Evolutionary conservation across 2,329 filamentous ascomycete genomes (phyloP).

Genomic region (Lachnellula subtilissima): DNA sequence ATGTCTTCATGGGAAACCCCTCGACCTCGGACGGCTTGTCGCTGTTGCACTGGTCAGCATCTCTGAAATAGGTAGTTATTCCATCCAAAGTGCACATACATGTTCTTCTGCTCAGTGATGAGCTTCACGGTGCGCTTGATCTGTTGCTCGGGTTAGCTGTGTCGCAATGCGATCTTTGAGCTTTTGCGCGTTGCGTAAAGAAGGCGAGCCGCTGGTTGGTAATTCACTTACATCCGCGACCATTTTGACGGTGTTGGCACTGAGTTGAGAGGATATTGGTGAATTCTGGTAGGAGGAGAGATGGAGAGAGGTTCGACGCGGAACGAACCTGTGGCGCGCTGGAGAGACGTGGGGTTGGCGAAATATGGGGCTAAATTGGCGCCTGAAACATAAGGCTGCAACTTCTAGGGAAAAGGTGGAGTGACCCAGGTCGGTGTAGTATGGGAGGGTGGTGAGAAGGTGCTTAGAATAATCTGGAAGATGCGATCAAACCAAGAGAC

Average conservation of each 20-base stretch:
- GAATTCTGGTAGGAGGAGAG: slow-evolving; percentile 1
- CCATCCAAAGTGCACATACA: slow-evolving; percentile 22
- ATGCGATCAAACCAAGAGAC: no score
- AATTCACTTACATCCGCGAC: slow-evolving; percentile 28
- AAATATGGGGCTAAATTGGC: no score
- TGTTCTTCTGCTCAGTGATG: slow-evolving; percentile 83
- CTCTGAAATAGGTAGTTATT: not conserved
- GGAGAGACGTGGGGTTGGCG: not conserved
- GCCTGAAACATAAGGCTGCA: no score
- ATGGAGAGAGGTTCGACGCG: slow-evolving; percentile 8
- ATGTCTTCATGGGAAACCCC: slow-evolving; percentile 87
- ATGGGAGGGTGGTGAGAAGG: no score
- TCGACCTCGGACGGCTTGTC: slow-evolving; percentile 77
- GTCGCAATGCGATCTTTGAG: not conserved
- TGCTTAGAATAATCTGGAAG: no score
- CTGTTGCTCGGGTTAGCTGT: slow-evolving; percentile 35
- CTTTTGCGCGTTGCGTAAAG: not conserved
- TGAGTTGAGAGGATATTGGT: not conserved
- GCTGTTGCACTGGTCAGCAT: slow-evolving; percentile 39
- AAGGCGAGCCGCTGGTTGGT: not conserved
- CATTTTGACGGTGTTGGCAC: slow-evolving; percentile 23
- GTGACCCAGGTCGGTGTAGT: no score
- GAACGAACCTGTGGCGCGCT: not conserved
- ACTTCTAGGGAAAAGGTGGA: no score
- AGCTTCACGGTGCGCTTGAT: slow-evolving; percentile 86